Percentiles rank a stretch among this genome's conserved stretches.
Evolutionary conservation across 441 rosid genomes (phyloP).

Genomic region (Jatropha podagrica): DNA sequence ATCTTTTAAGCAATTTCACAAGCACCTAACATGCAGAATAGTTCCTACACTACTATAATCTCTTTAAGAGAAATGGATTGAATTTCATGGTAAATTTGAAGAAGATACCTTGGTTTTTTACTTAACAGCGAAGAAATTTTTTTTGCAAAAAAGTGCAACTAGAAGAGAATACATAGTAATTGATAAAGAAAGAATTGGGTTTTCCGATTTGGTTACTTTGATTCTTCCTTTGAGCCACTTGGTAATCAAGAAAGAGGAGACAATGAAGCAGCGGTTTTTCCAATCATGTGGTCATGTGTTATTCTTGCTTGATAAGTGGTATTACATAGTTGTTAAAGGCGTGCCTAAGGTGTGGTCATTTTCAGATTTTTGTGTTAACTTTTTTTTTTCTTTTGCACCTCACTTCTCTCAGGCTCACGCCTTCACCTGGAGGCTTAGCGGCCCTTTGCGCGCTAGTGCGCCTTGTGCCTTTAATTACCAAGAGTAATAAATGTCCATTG

Average conservation of each 20-base stretch:
- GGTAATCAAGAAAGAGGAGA: neutral
- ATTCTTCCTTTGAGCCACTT: neutral
- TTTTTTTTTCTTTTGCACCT: too few relatives aligned
- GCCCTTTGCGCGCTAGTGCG: too few relatives aligned
- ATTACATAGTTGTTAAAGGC: too few relatives aligned
- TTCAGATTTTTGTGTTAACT: too few relatives aligned
- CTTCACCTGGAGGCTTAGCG: too few relatives aligned
- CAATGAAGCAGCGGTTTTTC: neutral
- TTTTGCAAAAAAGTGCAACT: neutral
- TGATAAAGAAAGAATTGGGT: neutral
- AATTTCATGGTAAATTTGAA: neutral
- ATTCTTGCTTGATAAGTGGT: too few relatives aligned
- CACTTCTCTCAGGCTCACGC: too few relatives aligned
- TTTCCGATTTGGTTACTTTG: neutral
- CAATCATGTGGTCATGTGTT: neutral
- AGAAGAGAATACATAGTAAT: neutral
- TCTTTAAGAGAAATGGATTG: neutral
- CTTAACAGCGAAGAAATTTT: too few relatives aligned
- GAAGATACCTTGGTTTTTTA: neutral
- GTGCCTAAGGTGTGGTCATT: too few relatives aligned
- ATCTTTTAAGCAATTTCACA: slow-evolving; percentile 6
- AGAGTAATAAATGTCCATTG: too few relatives aligned
- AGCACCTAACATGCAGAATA: neutral
- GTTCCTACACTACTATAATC: neutral
- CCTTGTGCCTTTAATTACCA: too few relatives aligned